Base-by-base conservation (phyloP, 139 green algal genomes). In the Pseudopediastrum boryanum region DNA sequence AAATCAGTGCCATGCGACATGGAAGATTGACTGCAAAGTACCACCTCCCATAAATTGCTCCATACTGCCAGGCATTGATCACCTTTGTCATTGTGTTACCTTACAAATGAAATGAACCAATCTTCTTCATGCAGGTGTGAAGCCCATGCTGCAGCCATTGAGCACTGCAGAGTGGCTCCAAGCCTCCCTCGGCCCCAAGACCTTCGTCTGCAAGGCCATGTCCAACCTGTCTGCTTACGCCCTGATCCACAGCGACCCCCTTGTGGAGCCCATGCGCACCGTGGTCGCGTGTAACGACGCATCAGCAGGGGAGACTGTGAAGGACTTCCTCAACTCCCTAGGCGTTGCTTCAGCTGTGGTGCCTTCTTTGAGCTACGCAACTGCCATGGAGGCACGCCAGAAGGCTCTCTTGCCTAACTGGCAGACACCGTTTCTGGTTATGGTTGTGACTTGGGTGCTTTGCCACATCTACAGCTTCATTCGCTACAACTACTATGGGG, bases 401-500 rank as follows among this genome's bases (percentile, higher is more conserved):
- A 69, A 46, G 27, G 38, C 42, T 6, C 33, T 66, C 21, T 59
- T 84, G 65, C 6, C 46, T 16, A 36, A 39, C 1, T 84, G 78
- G 78, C 78, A 79, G 48, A 69, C 68, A 61, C 43, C 64, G 4
- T 10, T n/a, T 6, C 12, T 4, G 8, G 38, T 83, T 13, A 83
- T 74, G 78, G 4, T 52, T 10, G 4, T 39, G 16, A 75, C 58
- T 3, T 74, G 62, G 43, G 13, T 83, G 44, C 43, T 83, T n/a
- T 38, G 58, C 27, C 42, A 69, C 50, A 66, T 79, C 61, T 84
- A 79, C 70, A 59, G 36, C 1, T 74, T 74, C 48, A 46, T 84
- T 4, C 59, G 78, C 42, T 84, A 84, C 58, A 79, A 84, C 61
- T 44, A 75, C n/a, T 84, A 75, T 36, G 78, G 65, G 5, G 36